Evolutionary conservation across 352 stramenopile species (phyloP), one percentile per base, ranked within the genome.

Genomic region (Phytophthora cajani): DNA sequence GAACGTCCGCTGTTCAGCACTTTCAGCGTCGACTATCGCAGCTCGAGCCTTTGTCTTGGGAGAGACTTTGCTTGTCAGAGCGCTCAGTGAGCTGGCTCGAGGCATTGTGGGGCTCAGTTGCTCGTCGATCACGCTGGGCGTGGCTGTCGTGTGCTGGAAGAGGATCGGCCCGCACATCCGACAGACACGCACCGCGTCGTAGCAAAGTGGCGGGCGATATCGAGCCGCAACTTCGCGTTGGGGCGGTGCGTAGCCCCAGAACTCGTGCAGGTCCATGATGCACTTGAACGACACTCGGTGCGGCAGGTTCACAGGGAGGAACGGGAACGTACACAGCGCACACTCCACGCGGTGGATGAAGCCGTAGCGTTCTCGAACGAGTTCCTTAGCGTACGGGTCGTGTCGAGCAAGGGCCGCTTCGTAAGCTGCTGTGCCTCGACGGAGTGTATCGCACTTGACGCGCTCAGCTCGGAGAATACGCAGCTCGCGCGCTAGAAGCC

Each of bases 131-230:
- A 23, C 53, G 51, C 62, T 64, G 11, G 67, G 71, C 2, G 27
- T 56, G 25, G 71, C 67, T 44, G 73, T 87, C 11, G 78, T 80
- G 64, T 84, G 68, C 59, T 85, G 54, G 25, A 82, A 80, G n/a
- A 93, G 77, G 40, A 93, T 87, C 52, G 88, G 84, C 2, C 81
- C 86, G 64, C 86, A 93, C 74, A 93, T 80, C n/a, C 84, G 84
- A 32, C 86, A 93, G 30, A 92, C 80, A 17, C 79, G 79, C 25
- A 92, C 86, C 11, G 82, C 78, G 62, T 93, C 84, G 62, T 93
- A 93, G 67, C 86, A 92, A 23, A 89, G 64, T 16, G 86, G 86
- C 2, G 86, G 58, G 5, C 74, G 74, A 78, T 90, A 93, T 17
- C 87, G 88, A 67, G 80, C 70, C 9, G 74, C 72, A 9, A 74